Conservation (phyloP, 352 stramenopile genomes). For the Phytophthora niederhauseri region DNA sequence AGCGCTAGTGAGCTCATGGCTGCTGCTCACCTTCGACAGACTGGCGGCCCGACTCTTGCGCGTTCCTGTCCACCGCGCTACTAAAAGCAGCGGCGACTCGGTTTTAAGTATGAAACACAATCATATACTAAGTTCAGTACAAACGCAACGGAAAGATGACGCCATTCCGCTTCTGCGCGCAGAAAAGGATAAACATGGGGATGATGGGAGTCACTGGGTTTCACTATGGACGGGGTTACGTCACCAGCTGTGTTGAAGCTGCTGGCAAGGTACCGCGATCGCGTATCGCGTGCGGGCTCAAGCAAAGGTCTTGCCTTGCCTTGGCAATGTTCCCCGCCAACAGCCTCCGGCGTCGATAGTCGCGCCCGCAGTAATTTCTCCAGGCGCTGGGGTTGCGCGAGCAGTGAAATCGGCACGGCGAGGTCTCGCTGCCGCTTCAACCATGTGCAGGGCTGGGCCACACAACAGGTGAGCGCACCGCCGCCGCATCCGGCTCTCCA, state of each 20-base stretch:
- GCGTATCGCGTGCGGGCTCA: slow-evolving; percentile 3
- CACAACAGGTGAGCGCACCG: slow-evolving; percentile 4
- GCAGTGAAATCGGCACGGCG: slow-evolving; percentile 16
- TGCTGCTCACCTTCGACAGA: slow-evolving; percentile 26
- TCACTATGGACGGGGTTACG: not conserved
- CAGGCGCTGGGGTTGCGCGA: slow-evolving; percentile 14
- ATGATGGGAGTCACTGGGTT: slow-evolving; percentile 4
- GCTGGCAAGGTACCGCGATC: not conserved
- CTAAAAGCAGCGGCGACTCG: slow-evolving; percentile 22
- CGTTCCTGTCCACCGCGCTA: slow-evolving; percentile 4
- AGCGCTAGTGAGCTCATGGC: slow-evolving; percentile 20
- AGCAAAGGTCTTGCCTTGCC: not conserved
- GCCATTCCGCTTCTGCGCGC: not conserved
- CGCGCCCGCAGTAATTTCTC: slow-evolving; percentile 8
- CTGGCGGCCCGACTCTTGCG: slow-evolving; percentile 1
- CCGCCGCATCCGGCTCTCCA: no score
- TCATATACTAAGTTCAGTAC: slow-evolving; percentile 11
- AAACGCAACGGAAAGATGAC: slow-evolving; percentile 7
- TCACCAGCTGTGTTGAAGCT: slow-evolving; percentile 26
- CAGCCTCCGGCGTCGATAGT: slow-evolving; percentile 13
- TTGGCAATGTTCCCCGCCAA: not conserved
- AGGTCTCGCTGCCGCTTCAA: slow-evolving; percentile 15
- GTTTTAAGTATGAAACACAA: slow-evolving; percentile 17
- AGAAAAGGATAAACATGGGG: slow-evolving; percentile 15
- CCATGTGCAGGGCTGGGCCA: slow-evolving; percentile 19